Percentiles rank a stretch among this genome's conserved stretches.
These are phyloP conservation scores for Litchi chinensis DNA, from an alignment of 345 rosid species.

Conservation along the genomic window DNA sequence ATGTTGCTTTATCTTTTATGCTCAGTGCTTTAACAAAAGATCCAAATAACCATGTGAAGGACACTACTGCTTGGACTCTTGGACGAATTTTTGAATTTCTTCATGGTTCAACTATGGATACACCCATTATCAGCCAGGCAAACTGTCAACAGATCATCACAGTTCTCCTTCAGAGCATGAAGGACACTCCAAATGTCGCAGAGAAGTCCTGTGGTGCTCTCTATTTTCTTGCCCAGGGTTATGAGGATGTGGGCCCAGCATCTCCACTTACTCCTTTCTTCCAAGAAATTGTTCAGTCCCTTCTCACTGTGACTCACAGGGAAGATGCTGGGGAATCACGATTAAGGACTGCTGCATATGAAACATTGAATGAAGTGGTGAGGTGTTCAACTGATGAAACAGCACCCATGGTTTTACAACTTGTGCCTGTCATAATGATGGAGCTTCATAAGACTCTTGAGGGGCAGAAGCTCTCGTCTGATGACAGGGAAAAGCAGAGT, in stretches of 20 bases:
- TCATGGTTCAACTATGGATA: conserved; percentile 42
- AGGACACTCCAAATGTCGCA: conserved; percentile 43
- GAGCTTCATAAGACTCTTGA: conserved; percentile 77
- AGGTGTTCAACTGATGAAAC: conserved; percentile 57
- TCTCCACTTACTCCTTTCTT: conserved; percentile 71
- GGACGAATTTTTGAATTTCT: conserved; percentile 50
- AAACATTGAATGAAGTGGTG: conserved; percentile 42
- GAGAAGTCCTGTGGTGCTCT: conserved; percentile 54
- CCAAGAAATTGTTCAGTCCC: conserved; percentile 74
- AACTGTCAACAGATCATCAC: conserved; percentile 47
- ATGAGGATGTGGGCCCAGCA: conserved; percentile 37
- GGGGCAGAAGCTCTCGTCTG: conserved; percentile 58
- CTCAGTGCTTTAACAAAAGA: conserved; percentile 44
- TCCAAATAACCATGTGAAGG: conserved; percentile 47
- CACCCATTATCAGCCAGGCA: conserved; percentile 40
- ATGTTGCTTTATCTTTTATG: conserved; percentile 35
- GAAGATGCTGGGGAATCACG: conserved; percentile 52
- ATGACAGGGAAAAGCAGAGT: conserved; percentile 64
- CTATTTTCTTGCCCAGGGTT: conserved; percentile 49
- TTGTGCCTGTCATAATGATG: conserved; percentile 62
- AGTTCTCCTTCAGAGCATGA: conserved; percentile 49
- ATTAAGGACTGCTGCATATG: conserved; percentile 46
- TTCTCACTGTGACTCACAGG: conserved; percentile 68
- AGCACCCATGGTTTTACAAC: conserved; percentile 60
- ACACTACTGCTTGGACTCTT: conserved; percentile 51